phyloP scores from a whole-genome alignment of 768 basidiomycete genomes.

The Boletus rex-veris region DNA sequence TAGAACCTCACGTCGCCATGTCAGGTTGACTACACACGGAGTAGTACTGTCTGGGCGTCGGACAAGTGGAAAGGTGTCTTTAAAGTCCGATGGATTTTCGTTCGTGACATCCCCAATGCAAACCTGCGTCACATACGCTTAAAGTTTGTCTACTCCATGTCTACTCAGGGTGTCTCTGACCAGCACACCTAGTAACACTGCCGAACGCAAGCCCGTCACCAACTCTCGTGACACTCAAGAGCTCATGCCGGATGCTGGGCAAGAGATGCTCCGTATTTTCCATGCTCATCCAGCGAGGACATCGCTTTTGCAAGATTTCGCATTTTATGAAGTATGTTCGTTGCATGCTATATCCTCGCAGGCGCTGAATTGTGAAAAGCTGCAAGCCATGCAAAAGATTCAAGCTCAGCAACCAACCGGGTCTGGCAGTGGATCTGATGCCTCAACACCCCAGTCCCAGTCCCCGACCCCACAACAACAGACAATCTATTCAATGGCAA shows the following conservation, averaged over 20 bases:
- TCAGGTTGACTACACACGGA: conserved; percentile 87
- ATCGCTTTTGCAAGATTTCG: conserved; percentile 89
- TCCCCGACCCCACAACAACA: conserved; percentile 44
- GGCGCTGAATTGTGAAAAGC: conserved; percentile 37
- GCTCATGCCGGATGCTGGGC: conserved; percentile 90
- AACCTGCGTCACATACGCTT: conserved; percentile 86
- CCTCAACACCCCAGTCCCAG: conserved; percentile 35
- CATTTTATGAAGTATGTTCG: conserved; percentile 75
- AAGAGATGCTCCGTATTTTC: conserved; percentile 96
- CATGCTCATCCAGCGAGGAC: conserved; percentile 90
- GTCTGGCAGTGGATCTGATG: conserved; percentile 26
- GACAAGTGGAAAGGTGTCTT: conserved; percentile 99
- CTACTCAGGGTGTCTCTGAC: conserved; percentile 13
- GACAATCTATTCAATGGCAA: conserved; percentile 44
- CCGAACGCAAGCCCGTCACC: conserved; percentile 97
- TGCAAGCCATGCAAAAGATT: conserved; percentile 84
- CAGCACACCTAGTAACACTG: conserved; percentile 72
- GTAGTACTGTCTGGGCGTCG: conserved; percentile 97
- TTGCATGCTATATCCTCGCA: not conserved
- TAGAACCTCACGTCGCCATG: not conserved
- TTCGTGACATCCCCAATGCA: conserved; percentile 91
- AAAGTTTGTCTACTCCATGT: conserved; percentile 44
- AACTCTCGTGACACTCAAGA: conserved; percentile 98
- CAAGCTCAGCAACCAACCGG: conserved; percentile 31
- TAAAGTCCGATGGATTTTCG: conserved; percentile 97